Evolutionary conservation across 441 rosid genomes (phyloP), one percentile per base, ranked within the genome.

Genomic region (Mallotus japonicus): DNA sequence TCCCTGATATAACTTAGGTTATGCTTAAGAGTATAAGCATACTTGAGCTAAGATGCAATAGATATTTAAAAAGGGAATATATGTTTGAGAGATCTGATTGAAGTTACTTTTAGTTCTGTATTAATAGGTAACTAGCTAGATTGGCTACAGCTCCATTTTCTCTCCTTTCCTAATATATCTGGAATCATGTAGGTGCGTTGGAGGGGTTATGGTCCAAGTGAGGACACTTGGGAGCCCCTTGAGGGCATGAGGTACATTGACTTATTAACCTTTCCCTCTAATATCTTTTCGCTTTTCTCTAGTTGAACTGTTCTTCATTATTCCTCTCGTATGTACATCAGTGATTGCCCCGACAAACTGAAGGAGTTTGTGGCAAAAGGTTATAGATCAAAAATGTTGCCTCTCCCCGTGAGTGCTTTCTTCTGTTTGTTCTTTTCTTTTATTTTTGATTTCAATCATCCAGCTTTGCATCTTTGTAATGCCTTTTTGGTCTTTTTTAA

Each of bases 151-250:
- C 47, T 65, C 20, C 12, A 7, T 40, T 19, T 13, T 56, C 19
- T 58, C 16, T 20, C 22, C 16, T 24, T 67, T 3, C 0, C 54
- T 55, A 17, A 3, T 15, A 14, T 14, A 19, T 40, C 3, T 46
- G 19, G 17, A 69, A 42, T 22, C 32, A 22, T 61, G 24, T 32
- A 71, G 74, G 74, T 71, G 6, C 73, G 65, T 32, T 70, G 73
- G 73, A 70, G 60, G 73, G 66, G 73, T 17, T 70, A 70, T 47
- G 73, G 47, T 46, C 47, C 57, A 2, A 51, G 46, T 63, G 69
- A 37, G 73, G 77, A 83, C 50, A 78, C 86, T 13, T 86, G 87
- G 87, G 85, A 86, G 57, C 84, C 87, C 13, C 64, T 61, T 64
- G 72, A 74, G 16, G 83, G 83, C 61, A 24, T 83, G 54, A 44